Conservation (phyloP, 2,329 filamentous ascomycete species). For the Scedosporium boydii region DNA sequence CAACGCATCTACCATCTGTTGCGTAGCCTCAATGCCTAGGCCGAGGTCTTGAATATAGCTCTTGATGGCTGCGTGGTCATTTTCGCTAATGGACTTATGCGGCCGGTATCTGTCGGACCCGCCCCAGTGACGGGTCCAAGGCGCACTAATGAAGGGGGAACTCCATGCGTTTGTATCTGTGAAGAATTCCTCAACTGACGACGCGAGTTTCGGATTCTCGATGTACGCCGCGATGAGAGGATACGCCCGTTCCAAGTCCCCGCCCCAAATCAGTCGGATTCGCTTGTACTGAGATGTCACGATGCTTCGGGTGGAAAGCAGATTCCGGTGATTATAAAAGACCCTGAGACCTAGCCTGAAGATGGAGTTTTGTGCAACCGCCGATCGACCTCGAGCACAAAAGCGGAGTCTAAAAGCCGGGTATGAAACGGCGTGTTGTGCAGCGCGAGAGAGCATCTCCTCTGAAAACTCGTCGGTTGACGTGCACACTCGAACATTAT, state of each 20-base stretch:
- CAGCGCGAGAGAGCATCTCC: no score
- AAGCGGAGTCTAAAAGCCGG: no score
- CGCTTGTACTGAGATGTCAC: background rate
- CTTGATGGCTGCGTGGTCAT: background rate
- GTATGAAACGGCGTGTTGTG: no score
- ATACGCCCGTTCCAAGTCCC: background rate
- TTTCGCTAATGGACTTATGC: background rate
- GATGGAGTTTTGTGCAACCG: no score
- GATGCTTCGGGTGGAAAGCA: no score
- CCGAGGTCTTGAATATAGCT: background rate
- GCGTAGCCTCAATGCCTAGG: background rate
- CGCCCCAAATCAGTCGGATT: background rate
- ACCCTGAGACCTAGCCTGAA: no score
- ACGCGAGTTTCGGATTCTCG: background rate
- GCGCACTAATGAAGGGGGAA: background rate
- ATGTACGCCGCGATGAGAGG: conserved; percentile 5
- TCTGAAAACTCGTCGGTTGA: no score
- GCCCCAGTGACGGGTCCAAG: background rate
- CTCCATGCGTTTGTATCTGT: background rate
- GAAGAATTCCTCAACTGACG: background rate
- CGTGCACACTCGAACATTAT: no score
- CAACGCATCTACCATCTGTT: background rate
- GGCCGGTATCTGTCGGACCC: background rate
- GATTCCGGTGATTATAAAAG: no score
- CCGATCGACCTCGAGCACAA: no score